Percentiles rank a stretch among this genome's conserved stretches.
These are phyloP conservation scores for Powellomyces hirtus DNA, from an alignment of 192 early-diverging fungal species.

Conservation along the genomic window DNA sequence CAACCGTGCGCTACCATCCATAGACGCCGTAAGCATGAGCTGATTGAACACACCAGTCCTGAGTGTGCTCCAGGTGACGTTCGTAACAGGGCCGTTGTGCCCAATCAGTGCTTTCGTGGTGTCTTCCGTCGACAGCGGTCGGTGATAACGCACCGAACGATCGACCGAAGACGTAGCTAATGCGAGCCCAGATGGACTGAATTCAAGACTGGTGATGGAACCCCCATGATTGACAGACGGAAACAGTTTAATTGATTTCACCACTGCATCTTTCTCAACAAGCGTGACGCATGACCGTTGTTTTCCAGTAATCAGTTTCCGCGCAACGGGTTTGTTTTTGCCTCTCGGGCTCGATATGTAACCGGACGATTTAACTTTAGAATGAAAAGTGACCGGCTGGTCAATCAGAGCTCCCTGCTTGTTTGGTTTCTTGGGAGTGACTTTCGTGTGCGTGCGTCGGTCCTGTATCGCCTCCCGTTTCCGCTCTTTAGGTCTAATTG, in stretches of 20 bases:
- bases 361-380: slow-evolving; percentile 42
- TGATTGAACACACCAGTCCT: neutral
- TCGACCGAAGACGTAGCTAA: slow-evolving; percentile 28
- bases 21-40: slow-evolving; percentile 19
- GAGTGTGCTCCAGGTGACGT: slow-evolving; percentile 20
- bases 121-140: neutral
- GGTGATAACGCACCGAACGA: slow-evolving; percentile 20
- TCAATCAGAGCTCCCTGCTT: neutral
- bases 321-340: slow-evolving; percentile 3
- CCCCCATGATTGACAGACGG: slow-evolving; percentile 20
- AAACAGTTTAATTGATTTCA: neutral
- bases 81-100: slow-evolving; percentile 24
- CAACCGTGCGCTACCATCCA: slow-evolving; percentile 24
- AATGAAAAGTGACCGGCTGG: slow-evolving; percentile 44
- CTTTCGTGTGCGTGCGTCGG: neutral
- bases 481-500: slow-evolving; percentile 7
- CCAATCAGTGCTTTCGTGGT: slow-evolving; percentile 13
- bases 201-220: slow-evolving; percentile 25
- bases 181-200: slow-evolving; percentile 8
- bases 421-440: neutral
- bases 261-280: neutral
- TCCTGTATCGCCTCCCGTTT: neutral
- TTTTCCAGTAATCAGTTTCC: neutral
- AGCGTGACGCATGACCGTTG: neutral
- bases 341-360: slow-evolving; percentile 29